These are phyloP conservation scores for Backusella circina DNA, from an alignment of 192 early-diverging fungal genomes.

Conservation along the genomic window DNA sequence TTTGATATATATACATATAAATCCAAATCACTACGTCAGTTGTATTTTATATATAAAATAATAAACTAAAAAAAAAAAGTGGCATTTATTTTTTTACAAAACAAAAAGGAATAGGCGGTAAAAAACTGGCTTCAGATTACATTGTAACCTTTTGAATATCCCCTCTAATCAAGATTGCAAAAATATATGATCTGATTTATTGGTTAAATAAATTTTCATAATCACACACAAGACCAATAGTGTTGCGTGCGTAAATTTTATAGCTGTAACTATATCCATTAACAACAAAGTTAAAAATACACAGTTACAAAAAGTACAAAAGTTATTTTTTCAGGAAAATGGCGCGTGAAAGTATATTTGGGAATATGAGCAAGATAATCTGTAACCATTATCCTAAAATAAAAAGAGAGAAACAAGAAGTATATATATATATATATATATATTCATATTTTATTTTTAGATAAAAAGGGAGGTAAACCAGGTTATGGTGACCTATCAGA, in stretches of 20 bases:
- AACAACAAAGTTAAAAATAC: neutral
- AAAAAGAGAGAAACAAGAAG: neutral
- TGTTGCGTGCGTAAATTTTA: neutral
- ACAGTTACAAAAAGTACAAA: slow-evolving; percentile 3
- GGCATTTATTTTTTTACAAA: neutral
- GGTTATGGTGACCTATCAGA: neutral
- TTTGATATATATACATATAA: neutral
- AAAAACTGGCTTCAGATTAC: neutral
- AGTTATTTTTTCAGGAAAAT: neutral
- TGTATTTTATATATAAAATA: neutral
- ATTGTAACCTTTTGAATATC: neutral
- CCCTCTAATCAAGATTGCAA: neutral
- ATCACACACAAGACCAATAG: neutral
- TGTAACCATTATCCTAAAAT: neutral
- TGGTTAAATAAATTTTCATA: neutral
- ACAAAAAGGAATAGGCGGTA: neutral
- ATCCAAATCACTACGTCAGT: neutral
- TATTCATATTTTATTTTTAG: neutral
- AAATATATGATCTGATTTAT: neutral
- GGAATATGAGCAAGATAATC: neutral
- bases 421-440: too few relatives aligned
- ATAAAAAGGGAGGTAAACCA: neutral
- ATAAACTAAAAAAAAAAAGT: neutral
- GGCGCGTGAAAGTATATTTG: neutral
- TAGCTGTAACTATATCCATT: neutral